Evolutionary conservation across 108 stramenopile genomes (phyloP).

Genomic region (Parmales sp.): DNA sequence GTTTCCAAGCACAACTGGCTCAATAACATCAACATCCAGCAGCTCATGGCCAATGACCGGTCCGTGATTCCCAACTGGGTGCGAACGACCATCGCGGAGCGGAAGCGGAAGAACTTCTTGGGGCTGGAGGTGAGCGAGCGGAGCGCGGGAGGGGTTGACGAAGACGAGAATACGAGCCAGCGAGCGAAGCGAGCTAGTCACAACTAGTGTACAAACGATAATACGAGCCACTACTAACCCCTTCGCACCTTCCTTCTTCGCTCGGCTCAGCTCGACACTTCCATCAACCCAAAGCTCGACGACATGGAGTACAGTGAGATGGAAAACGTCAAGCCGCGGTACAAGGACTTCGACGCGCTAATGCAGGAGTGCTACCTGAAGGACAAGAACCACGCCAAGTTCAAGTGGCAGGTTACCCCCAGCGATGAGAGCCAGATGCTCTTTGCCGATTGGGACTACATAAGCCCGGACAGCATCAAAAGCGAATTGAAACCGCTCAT

Average conservation of each 20-base stretch:
- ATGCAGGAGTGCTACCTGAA: not conserved
- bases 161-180: too few relatives aligned
- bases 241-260: too few relatives aligned
- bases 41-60: not conserved
- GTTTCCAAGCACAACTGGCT: not conserved
- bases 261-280: too few relatives aligned
- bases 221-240: too few relatives aligned
- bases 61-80: not conserved
- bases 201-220: too few relatives aligned
- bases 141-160: not conserved
- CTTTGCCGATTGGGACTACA: conserved; percentile 9
- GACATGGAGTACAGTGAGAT: not conserved
- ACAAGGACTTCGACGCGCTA: conserved; percentile 9
- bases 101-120: not conserved
- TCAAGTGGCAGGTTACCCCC: not conserved
- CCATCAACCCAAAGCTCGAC: not conserved
- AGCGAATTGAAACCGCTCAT: not conserved
- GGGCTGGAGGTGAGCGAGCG: not conserved
- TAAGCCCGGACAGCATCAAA: not conserved
- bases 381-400: conserved; percentile 6
- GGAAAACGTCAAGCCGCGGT: not conserved
- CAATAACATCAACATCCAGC: not conserved
- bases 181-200: too few relatives aligned
- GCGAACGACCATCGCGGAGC: not conserved
- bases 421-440: not conserved